A percentile compares a stretch with the other conserved stretches of the same genome.
Conservation (phyloP, 495 filamentous ascomycete species). For the Daldinia decipiens region DNA sequence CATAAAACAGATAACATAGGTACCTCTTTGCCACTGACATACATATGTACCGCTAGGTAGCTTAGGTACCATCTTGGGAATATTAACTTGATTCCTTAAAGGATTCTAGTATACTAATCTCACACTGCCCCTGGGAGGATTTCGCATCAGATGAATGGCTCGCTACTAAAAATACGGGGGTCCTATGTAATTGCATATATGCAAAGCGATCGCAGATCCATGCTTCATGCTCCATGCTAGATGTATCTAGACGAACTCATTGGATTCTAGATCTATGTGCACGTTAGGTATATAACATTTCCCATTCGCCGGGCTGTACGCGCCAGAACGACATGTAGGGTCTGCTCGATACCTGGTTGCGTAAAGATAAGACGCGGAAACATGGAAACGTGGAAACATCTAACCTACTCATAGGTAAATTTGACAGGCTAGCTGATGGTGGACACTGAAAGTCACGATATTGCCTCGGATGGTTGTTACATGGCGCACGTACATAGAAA, state of each 20-base stretch:
- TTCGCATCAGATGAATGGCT: background rate
- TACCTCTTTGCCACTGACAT: too few species aligned
- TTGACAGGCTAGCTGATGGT: conserved; percentile 3
- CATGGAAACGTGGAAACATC: background rate
- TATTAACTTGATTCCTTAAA: background rate
- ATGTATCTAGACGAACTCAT: conserved; percentile 19
- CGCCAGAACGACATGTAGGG: background rate
- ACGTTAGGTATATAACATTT: background rate
- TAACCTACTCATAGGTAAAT: conserved; percentile 6
- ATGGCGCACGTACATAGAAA: background rate
- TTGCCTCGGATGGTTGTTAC: background rate
- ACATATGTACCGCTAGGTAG: background rate
- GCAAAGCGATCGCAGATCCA: conserved; percentile 30
- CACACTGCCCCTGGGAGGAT: background rate
- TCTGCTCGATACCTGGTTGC: conserved; percentile 1
- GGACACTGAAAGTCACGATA: conserved; percentile 23
- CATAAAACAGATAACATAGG: background rate
- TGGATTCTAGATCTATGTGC: conserved; percentile 28
- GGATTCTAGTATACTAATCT: background rate
- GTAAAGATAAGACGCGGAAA: conserved; percentile 25
- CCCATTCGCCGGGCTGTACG: conserved; percentile 39
- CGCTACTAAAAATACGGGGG: background rate
- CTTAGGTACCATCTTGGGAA: background rate
- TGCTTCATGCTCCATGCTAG: conserved; percentile 35
- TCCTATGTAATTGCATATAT: conserved; percentile 13